A percentile compares a stretch with the other conserved stretches of the same genome.
These are phyloP conservation scores for Chrysoporthe cubensis DNA, from an alignment of 2,329 filamentous ascomycete species.

Conservation along the genomic window DNA sequence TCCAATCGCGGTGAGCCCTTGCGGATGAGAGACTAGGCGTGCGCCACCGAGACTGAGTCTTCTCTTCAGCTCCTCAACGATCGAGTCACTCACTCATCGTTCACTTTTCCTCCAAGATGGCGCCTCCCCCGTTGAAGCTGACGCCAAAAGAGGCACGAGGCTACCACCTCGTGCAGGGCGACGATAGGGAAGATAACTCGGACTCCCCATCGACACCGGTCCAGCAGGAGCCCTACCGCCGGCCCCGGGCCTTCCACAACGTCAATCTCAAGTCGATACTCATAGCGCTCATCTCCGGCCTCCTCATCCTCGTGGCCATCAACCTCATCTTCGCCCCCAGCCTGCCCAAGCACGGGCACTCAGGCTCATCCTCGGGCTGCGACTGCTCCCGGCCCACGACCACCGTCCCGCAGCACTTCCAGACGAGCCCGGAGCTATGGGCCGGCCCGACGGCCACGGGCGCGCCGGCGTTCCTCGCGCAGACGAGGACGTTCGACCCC, in stretches of 20 bases:
- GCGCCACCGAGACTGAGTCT: background rate
- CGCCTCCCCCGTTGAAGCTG: slow-evolving; percentile 25
- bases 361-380: slow-evolving; percentile 10
- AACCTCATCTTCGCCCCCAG: slow-evolving; percentile 32
- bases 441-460: slow-evolving; percentile 73
- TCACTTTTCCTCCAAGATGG: slow-evolving; percentile 9
- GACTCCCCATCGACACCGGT: slow-evolving; percentile 19
- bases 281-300: slow-evolving; percentile 31
- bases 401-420: slow-evolving; percentile 65
- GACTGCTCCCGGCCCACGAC: slow-evolving; percentile 25
- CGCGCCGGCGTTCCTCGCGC: slow-evolving; percentile 69
- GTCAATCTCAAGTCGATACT: slow-evolving; percentile 29
- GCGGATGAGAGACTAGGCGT: background rate
- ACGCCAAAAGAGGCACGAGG: slow-evolving; percentile 26
- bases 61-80: background rate
- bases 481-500: slow-evolving; percentile 70
- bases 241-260: slow-evolving; percentile 23
- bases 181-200: slow-evolving; percentile 23
- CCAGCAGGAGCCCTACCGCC: slow-evolving; percentile 19
- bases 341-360: slow-evolving; percentile 21
- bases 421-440: slow-evolving; percentile 63
- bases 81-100: background rate
- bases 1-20: background rate
- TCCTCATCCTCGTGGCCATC: slow-evolving; percentile 33
- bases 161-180: slow-evolving; percentile 29